Conservation (phyloP, 2,329 filamentous ascomycete species). For the Cladosporium sp. region DNA sequence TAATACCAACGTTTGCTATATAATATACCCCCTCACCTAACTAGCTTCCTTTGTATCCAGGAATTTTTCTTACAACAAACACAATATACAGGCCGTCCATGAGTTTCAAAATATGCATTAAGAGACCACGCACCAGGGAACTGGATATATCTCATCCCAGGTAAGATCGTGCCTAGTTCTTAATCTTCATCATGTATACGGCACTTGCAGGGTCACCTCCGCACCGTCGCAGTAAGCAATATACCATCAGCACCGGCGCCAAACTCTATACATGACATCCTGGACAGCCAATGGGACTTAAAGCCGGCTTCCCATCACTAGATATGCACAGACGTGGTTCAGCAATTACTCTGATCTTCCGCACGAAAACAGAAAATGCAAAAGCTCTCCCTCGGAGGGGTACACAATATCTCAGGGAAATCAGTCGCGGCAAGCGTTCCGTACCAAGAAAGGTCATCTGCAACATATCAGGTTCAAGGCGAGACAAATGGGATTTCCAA, state of each 20-base stretch:
- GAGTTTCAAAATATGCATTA: not conserved
- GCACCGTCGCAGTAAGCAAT: not conserved
- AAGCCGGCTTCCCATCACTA: not conserved
- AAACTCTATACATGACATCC: not conserved
- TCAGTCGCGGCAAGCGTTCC: not conserved
- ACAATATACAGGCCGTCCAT: not conserved
- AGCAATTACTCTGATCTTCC: not conserved
- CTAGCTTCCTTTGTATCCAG: not conserved
- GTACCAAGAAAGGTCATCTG: not conserved
- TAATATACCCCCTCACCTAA: not conserved
- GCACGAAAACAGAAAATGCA: not conserved
- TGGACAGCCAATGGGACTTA: not conserved
- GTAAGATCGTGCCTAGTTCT: not conserved
- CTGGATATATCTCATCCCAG: not conserved
- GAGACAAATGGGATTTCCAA: not conserved
- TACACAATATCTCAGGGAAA: not conserved
- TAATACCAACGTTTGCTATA: not conserved
- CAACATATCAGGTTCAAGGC: not conserved
- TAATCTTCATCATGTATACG: not conserved
- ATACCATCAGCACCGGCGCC: not conserved
- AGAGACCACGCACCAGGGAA: not conserved
- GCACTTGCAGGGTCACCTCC: not conserved
- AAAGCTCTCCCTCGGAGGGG: not conserved
- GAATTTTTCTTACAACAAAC: not conserved
- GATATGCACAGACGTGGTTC: not conserved